Conservation (phyloP, 495 filamentous ascomycete genomes). For the Astrothelium macrocarpum region DNA sequence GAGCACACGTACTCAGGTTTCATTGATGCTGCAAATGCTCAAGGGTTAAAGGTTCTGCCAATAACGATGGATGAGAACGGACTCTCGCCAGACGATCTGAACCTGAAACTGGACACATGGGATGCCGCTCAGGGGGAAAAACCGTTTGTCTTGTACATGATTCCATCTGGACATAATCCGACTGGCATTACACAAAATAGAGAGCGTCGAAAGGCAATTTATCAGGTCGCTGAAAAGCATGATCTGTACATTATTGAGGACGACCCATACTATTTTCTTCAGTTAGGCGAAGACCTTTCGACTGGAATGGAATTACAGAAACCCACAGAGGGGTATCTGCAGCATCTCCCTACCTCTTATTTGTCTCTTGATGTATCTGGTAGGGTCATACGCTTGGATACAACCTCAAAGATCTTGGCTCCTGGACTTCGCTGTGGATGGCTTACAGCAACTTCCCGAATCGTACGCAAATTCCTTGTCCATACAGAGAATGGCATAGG, state of each 20-base stretch:
- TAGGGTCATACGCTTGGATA: constrained; percentile 25
- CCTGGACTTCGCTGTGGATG: constrained; percentile 29
- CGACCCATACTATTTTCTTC: constrained; percentile 55
- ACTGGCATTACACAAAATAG: constrained; percentile 64
- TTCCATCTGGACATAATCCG: constrained; percentile 73
- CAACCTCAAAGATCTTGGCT: constrained; percentile 27
- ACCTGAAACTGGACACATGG: constrained; percentile 16
- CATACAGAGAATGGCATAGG: constrained; percentile 18
- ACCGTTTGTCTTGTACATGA: constrained; percentile 28
- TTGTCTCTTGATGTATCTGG: constrained; percentile 10
- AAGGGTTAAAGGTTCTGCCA: constrained; percentile 18
- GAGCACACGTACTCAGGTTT: constrained; percentile 21
- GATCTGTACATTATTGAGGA: constrained; percentile 77
- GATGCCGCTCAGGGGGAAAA: constrained; percentile 15
- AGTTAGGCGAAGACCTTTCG: neutral
- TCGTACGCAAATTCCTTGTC: constrained; percentile 23
- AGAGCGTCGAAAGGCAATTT: constrained; percentile 54
- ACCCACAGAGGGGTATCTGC: constrained; percentile 1
- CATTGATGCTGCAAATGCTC: neutral
- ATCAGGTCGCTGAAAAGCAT: constrained; percentile 59
- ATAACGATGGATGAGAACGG: constrained; percentile 15
- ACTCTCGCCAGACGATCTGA: constrained; percentile 13
- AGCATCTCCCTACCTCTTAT: constrained; percentile 4
- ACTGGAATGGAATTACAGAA: neutral
- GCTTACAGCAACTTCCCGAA: constrained; percentile 24